Conservation (phyloP, 2,329 filamentous ascomycete genomes). For the Aspergillus awamori region DNA sequence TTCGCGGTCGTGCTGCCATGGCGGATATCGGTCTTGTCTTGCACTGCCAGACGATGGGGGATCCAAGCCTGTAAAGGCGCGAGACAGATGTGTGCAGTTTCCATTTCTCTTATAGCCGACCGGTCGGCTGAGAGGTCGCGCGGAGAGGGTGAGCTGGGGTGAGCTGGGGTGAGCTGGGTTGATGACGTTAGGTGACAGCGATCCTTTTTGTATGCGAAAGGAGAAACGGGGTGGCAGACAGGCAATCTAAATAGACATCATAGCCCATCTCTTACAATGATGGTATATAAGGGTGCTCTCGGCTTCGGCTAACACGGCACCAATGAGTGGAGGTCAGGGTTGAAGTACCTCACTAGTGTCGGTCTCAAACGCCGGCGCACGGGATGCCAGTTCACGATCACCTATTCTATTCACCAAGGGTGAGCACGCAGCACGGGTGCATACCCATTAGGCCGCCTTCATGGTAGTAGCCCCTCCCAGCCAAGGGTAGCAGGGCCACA, state of each 20-base stretch:
- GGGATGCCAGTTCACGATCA: not conserved
- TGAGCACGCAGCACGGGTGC: not conserved
- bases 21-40: not conserved
- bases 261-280: not conserved
- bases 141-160: not conserved
- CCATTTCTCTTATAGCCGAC: not conserved
- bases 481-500: not conserved
- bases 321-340: not conserved
- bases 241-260: no score
- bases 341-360: not conserved
- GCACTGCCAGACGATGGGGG: not conserved
- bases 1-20: not conserved
- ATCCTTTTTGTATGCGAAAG: not conserved
- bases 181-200: not conserved
- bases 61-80: not conserved
- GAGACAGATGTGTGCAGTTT: not conserved
- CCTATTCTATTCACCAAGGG: not conserved
- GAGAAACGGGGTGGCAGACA: no score
- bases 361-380: not conserved
- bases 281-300: not conserved
- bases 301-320: not conserved
- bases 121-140: not conserved
- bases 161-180: not conserved
- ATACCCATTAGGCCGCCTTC: not conserved
- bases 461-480: not conserved